phyloP scores from a whole-genome alignment of 306 rosid species.

The Begonia fuchsioides region DNA sequence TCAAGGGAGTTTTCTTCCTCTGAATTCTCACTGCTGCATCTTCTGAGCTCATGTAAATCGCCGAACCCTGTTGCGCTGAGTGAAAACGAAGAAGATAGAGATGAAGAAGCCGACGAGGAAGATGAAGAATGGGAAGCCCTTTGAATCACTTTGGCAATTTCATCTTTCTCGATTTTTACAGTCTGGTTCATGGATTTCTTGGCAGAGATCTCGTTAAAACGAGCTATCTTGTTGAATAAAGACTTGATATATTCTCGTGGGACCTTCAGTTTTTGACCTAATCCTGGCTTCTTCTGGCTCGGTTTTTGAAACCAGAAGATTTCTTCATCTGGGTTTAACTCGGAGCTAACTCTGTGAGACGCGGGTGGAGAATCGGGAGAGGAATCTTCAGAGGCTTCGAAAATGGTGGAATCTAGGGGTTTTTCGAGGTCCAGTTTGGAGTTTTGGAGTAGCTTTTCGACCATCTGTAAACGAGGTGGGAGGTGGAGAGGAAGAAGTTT shows the following conservation, averaged over 20 bases:
- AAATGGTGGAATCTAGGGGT: slow-evolving; percentile 14
- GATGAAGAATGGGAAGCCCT: slow-evolving; percentile 37
- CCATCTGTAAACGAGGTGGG: slow-evolving; percentile 90
- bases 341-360: slow-evolving; percentile 55
- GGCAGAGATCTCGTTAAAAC: slow-evolving; percentile 36
- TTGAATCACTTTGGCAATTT: slow-evolving; percentile 51
- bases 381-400: slow-evolving; percentile 31
- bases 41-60: slow-evolving; percentile 48
- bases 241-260: slow-evolving; percentile 31
- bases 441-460: slow-evolving; percentile 41
- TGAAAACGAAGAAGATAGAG: slow-evolving; percentile 78
- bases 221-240: slow-evolving; percentile 47
- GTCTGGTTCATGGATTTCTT: background rate
- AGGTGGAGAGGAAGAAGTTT: slow-evolving; percentile 91
- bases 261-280: slow-evolving; percentile 26
- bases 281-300: slow-evolving; percentile 42
- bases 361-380: slow-evolving; percentile 44
- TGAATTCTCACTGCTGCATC: slow-evolving; percentile 54
- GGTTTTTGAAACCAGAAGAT: slow-evolving; percentile 58
- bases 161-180: background rate
- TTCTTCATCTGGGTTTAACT: slow-evolving; percentile 48
- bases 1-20: slow-evolving; percentile 67
- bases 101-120: slow-evolving; percentile 60
- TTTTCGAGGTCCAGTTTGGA: slow-evolving; percentile 19
- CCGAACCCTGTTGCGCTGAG: slow-evolving; percentile 42